Evolutionary conservation across 306 rosid species (phyloP), one percentile per base, ranked within the genome.

Genomic region (Acacia confusa): DNA sequence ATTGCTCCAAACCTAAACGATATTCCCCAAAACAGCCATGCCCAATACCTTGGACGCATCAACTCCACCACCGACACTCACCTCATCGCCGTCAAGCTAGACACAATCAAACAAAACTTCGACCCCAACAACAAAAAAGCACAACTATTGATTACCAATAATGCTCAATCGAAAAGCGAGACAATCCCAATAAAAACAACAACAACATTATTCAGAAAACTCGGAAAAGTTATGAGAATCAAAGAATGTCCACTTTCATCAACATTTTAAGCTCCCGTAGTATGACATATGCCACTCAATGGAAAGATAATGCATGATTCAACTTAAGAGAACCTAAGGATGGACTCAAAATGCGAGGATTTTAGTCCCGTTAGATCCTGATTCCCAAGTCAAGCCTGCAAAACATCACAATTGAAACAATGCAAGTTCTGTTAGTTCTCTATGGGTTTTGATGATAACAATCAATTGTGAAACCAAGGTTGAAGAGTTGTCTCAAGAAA

Each of bases 261-360:
- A 16, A 22, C 25, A 71, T 9, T 38, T 9, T 4, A 38, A 36
- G 72, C 47, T 16, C 17, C 45, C 28, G 28, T 10, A 13, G 40
- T 32, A 7, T 9, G 22, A 2, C 7, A 7, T 65, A 32, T 14
- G 0, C 2, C 70, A 67, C 72, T 36, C 48, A 10, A 28, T 19
- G 30, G 9, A 44, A 69, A 22, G 2, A 2, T 2, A 40, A 70
- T 5, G 32, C 2, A 43, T 1, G 13, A 70, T 3, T 70, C 28
- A 16, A 43, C 19, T 36, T 1, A 22, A 28, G 67, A 28, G 38
- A 63, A 88, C 87, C 91, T 78, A 57, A 53, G 11, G 60, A 76
- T 68, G 3, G 57, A 25, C 2, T 53, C 66, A 50, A 16, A 68
- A 24, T 74, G 52, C 60, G 4, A 78, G 14, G 48, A 40, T 10